A percentile compares a stretch with the other conserved stretches of the same genome.
Evolutionary conservation across 1,139 yeast genomes (phyloP).

Genomic region (Geotrichum candidum): DNA sequence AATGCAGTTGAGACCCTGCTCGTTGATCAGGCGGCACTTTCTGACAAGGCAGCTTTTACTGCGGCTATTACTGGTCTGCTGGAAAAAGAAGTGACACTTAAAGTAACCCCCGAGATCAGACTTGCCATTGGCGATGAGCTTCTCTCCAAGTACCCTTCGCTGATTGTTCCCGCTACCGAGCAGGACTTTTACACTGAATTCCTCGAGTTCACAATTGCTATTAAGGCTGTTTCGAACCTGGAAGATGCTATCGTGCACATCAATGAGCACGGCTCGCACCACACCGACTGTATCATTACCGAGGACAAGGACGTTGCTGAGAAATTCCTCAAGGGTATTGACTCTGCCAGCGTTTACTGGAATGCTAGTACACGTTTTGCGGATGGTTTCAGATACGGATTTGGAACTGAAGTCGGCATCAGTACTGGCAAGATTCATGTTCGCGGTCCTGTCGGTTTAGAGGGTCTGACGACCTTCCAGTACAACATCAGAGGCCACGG

Average conservation of each 20-base stretch:
- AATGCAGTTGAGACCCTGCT: conserved; percentile 89
- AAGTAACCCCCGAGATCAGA: conserved; percentile 53
- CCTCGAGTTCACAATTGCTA: conserved; percentile 74
- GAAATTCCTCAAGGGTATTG: conserved; percentile 73
- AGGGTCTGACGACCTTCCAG: conserved; percentile 93
- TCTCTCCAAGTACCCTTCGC: conserved; percentile 28
- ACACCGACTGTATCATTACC: conserved; percentile 89
- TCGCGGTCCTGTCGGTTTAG: conserved; percentile 97
- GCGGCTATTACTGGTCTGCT: conserved; percentile 45
- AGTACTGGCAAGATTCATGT: conserved; percentile 96
- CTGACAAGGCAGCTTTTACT: conserved; percentile 35
- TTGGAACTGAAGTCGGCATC: conserved; percentile 97
- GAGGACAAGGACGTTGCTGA: conserved; percentile 65
- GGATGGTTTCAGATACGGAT: conserved; percentile 96
- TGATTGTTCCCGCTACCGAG: conserved; percentile 45
- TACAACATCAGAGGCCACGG: conserved; percentile 89
- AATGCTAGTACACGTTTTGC: conserved; percentile 96
- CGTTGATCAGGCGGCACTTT: conserved; percentile 51
- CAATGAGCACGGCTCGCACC: conserved; percentile 88
- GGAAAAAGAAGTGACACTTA: conserved; percentile 66
- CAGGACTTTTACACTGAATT: conserved; percentile 78
- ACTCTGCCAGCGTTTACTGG: conserved; percentile 98
- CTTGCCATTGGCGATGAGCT: conserved; percentile 21
- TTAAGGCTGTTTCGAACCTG: conserved; percentile 52
- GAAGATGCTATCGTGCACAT: conserved; percentile 76